These are phyloP conservation scores for Colletotrichum sp. DNA, from an alignment of 2,329 filamentous ascomycete genomes.

Conservation along the genomic window DNA sequence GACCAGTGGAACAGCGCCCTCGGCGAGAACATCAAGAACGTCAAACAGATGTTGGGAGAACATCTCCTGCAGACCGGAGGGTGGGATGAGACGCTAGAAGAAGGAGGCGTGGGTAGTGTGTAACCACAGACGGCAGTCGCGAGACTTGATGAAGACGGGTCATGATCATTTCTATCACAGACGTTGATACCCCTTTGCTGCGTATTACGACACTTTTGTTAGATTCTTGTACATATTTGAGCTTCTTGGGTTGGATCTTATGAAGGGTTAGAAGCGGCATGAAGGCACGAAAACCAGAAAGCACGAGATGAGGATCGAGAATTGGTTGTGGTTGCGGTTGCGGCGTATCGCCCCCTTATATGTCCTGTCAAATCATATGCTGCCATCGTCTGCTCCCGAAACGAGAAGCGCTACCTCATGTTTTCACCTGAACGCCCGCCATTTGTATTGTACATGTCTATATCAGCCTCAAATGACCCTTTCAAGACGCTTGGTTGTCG, in stretches of 20 bases:
- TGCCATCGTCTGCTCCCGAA: background rate
- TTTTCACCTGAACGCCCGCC: constrained; percentile 4
- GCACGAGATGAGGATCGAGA: background rate
- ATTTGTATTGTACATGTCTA: constrained; percentile 1
- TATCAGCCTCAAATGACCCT: background rate
- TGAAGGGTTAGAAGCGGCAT: background rate
- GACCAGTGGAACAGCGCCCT: constrained; percentile 89
- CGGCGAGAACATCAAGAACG: constrained; percentile 75
- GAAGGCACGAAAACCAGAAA: background rate
- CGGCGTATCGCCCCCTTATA: background rate
- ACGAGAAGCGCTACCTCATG: background rate
- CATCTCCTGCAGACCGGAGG: constrained; percentile 81
- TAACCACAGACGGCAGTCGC: constrained; percentile 27
- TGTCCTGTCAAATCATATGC: background rate
- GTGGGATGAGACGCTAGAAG: constrained; percentile 81
- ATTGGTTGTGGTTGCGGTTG: background rate
- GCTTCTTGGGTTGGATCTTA: background rate
- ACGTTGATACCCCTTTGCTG: constrained; percentile 25
- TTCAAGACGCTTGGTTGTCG: background rate
- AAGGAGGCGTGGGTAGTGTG: constrained; percentile 55
- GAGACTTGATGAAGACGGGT: background rate
- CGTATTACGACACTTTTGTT: constrained; percentile 9
- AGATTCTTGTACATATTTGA: constrained; percentile 17
- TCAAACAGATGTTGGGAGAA: constrained; percentile 76
- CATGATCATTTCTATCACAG: background rate